Evolutionary conservation across 2,329 filamentous ascomycete species (phyloP).

Genomic region (Alternaria sp.): DNA sequence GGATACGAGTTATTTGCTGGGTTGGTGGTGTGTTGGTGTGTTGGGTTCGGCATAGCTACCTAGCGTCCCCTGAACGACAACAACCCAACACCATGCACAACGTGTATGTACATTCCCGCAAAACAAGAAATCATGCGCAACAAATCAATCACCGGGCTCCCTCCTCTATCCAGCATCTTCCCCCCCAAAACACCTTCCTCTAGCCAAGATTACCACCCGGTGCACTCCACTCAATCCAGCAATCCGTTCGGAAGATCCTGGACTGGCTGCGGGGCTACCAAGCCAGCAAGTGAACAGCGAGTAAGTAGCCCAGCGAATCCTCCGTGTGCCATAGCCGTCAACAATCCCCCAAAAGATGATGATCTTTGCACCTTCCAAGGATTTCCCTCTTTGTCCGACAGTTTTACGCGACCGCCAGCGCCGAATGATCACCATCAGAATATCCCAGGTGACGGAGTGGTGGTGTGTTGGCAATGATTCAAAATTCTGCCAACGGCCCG

Average conservation of each 20-base stretch:
- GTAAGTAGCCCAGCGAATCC: background rate
- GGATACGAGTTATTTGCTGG: background rate
- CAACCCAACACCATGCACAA: conserved; percentile 4
- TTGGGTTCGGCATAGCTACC: background rate
- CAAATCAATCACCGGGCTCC: conserved; percentile 1
- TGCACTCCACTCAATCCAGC: conserved; percentile 2
- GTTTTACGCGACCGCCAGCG: conserved; percentile 3
- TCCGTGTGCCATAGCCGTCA: background rate
- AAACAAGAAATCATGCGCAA: conserved; percentile 3
- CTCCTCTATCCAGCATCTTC: background rate
- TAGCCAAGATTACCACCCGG: conserved; percentile 5
- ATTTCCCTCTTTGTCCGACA: background rate
- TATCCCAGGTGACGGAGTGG: conserved; percentile 1
- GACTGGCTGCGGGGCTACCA: conserved; percentile 1
- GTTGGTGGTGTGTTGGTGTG: background rate
- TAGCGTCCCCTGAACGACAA: background rate
- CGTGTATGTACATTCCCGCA: conserved; percentile 3
- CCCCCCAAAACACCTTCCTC: background rate
- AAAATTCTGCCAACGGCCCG: background rate
- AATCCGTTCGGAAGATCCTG: background rate
- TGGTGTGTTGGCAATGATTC: conserved; percentile 6
- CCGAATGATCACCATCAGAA: conserved; percentile 6
- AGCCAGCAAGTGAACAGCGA: background rate
- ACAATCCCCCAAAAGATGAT: background rate
- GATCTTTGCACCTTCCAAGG: conserved; percentile 1